Base-by-base conservation (phyloP, 2,329 filamentous ascomycete genomes). In the Thelonectria blattea region DNA sequence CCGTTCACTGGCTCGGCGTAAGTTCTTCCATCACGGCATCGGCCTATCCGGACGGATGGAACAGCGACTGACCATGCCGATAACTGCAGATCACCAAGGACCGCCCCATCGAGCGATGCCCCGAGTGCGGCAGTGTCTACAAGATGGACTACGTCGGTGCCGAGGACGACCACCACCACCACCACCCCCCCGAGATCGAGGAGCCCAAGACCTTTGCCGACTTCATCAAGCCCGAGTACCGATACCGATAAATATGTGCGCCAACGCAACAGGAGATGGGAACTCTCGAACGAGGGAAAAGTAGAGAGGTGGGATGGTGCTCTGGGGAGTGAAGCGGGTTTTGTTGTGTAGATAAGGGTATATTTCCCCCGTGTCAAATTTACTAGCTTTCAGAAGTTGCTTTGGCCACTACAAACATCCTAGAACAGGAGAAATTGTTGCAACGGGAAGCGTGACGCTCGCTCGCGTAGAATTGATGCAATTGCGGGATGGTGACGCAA, bases 81-180 rank as follows among this genome's bases (percentile, higher is more conserved):
- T 39, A 43, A 37, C 47, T 34, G 18, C 41, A 95, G 91, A 86
- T 96, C 74, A 90, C 91, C 76, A 91, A 91, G 75, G 89, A 95
- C 61, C 93, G 95, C 77, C 95, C 95, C 60, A 80, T 97, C 71
- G 92, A 96, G 84, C 92, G 95, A 79, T 99, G 95, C 88, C 88
- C 88, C 75, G 95, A 99, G 85, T 99, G 95, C 82, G 95, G 95
- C 71, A 92, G 88, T 78, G 92, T 95, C 70, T 93, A 96, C 85
- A 96, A 97, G 89, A 95, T 98, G 91, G 90, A 97, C 77, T 99
- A 97, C 80, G 82, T 97, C 68, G 95, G 95, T 64, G 88, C 93
- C 52, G 78, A 88, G 75, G 91, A 95, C 68, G 89, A 93, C 76
- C 80, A 83, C 73, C 86, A 91, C 77, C 80, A 80, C 77, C 76